These are phyloP conservation scores for Eucalyptus shirleyi DNA, from an alignment of 345 rosid species.

Conservation along the genomic window DNA sequence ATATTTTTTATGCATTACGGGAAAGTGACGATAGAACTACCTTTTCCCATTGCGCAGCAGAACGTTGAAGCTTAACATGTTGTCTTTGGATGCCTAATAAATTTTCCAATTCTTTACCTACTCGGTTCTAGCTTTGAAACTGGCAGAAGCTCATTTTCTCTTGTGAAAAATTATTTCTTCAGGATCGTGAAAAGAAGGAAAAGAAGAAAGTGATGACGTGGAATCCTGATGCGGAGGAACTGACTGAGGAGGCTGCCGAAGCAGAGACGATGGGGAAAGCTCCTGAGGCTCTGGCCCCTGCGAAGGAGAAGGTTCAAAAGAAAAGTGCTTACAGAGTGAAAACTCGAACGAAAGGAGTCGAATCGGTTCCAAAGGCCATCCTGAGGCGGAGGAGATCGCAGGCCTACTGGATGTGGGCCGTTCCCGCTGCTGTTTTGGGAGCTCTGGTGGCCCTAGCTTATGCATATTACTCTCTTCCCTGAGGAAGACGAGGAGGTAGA, in stretches of 20 bases:
- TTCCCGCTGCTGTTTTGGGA: slow-evolving; percentile 34
- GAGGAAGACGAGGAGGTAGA: neutral
- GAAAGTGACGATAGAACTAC: neutral
- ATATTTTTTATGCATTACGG: neutral
- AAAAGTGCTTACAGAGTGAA: slow-evolving; percentile 21
- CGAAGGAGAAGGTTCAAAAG: slow-evolving; percentile 24
- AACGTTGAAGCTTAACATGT: neutral
- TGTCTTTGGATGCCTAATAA: neutral
- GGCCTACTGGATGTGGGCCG: slow-evolving; percentile 64
- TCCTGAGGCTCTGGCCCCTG: slow-evolving; percentile 15
- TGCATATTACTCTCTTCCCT: slow-evolving; percentile 35
- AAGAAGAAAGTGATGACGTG: slow-evolving; percentile 56
- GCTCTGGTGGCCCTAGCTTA: slow-evolving; percentile 29
- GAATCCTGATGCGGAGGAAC: slow-evolving; percentile 26
- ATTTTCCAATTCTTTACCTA: neutral
- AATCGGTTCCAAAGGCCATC: slow-evolving; percentile 56
- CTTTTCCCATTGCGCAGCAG: neutral
- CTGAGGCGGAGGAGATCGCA: slow-evolving; percentile 60
- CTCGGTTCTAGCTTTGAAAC: neutral
- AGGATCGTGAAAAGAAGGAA: slow-evolving; percentile 87
- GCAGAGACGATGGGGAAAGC: slow-evolving; percentile 29
- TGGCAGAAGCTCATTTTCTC: neutral
- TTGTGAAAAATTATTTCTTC: neutral
- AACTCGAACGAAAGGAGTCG: slow-evolving; percentile 40
- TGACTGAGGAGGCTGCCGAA: slow-evolving; percentile 34